Evolutionary conservation across 495 filamentous ascomycete genomes (phyloP), one percentile per base, ranked within the genome.

Genomic region (Neohortaea acidophila): DNA sequence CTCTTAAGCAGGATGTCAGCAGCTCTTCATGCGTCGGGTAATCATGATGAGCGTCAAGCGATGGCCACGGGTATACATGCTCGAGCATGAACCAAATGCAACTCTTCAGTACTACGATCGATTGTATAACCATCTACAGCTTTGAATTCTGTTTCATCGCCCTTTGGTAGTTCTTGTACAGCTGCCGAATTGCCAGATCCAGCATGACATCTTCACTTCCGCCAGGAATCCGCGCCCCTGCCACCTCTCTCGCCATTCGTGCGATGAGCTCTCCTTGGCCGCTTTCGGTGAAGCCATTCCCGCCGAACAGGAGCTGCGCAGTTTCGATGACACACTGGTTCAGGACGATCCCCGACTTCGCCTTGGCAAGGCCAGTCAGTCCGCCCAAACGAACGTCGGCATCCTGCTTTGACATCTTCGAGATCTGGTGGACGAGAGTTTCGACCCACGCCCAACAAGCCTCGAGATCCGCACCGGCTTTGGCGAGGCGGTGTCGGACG

Each of bases 281-380:
- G 13, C 43, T 47, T 21, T 33, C 41, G 0, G 45, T 43, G 43
- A 57, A 59, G 5, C 70, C 70, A 11, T 65, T 59, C 1, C 70
- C 70, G 13, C 70, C 70, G 38, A 75, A 53, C 32, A 73, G 61
- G 47, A 73, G 70, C 59, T 73, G 69, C 1, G 70, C 67, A 44
- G 72, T 69, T 6, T 69, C 56, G 15, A 64, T n/a, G n/a, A n/a
- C 64, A 33, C 63, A 65, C 47, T 66, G 61, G 51, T 75, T 70
- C 5, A 75, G 46, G 11, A 65, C 60, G 13, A 63, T 54, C 0
- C 65, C 68, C 3, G 65, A 65, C 53, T 64, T 62, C 4, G 72
- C 69, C 49, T 73, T 75, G 13, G 67, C 53, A 33, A 70, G 23
- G 10, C 54, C 56, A 24, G 54, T 53, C 27, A 48, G 43, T 9